Evolutionary conservation across 148 eudicot species (phyloP).

Genomic region (Fallopia convolvulus): DNA sequence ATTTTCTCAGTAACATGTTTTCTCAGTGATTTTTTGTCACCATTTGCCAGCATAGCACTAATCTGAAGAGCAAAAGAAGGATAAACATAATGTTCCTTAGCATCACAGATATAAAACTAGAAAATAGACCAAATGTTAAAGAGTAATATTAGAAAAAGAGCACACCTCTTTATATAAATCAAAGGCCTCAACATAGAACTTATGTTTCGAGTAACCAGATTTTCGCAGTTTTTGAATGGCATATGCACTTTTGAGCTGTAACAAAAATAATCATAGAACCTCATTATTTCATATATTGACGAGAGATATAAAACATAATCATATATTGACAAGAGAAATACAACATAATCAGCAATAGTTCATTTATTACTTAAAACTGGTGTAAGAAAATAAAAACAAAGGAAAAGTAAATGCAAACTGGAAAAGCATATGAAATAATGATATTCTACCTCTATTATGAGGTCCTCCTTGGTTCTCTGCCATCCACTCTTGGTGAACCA

Average conservation of each 20-base stretch:
- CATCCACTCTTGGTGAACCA: slow-evolving; percentile 90
- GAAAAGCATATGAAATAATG: not conserved
- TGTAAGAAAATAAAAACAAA: not conserved
- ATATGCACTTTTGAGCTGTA: slow-evolving; percentile 90
- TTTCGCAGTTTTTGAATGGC: slow-evolving; percentile 74
- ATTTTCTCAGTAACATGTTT: slow-evolving; percentile 81
- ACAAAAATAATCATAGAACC: not conserved
- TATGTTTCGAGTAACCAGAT: slow-evolving; percentile 73
- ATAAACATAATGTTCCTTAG: not conserved
- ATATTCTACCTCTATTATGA: slow-evolving; percentile 63
- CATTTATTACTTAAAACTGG: not conserved
- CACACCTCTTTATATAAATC: slow-evolving; percentile 73
- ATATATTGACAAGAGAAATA: not conserved
- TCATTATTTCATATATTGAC: not conserved
- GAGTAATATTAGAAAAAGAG: not conserved
- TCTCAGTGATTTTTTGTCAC: slow-evolving; percentile 71
- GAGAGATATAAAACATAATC: not conserved
- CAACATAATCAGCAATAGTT: not conserved
- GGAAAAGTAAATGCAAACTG: not conserved
- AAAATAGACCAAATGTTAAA: not conserved
- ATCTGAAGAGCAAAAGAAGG: slow-evolving; percentile 38
- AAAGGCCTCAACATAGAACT: slow-evolving; percentile 76
- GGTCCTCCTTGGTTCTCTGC: slow-evolving; percentile 87
- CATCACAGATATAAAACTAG: not conserved
- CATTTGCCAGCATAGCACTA: slow-evolving; percentile 54